Evolutionary conservation across 73 alveolate genomes (phyloP).

Genomic region (Paramecium sexaurelia): DNA sequence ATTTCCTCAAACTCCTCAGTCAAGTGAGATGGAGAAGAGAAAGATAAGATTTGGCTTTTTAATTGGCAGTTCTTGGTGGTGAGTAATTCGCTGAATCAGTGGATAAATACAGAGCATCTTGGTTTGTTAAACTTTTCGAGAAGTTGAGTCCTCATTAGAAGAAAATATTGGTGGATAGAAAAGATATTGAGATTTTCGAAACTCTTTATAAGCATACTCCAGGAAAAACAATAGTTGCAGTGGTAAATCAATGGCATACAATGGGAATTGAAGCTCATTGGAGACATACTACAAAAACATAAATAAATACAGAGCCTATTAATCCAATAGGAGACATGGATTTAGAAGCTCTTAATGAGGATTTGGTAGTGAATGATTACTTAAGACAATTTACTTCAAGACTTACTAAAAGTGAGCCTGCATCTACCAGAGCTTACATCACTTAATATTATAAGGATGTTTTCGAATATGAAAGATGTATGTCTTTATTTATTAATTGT

Average conservation of each 20-base stretch:
- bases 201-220: slow-evolving; percentile 71
- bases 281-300: slow-evolving; percentile 71
- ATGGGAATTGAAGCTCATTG: slow-evolving; percentile 87
- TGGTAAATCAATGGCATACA: slow-evolving; percentile 88
- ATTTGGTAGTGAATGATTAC: slow-evolving; percentile 60
- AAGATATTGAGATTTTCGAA: slow-evolving; percentile 80
- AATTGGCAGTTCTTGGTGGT: slow-evolving; percentile 72
- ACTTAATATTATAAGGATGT: slow-evolving; percentile 62
- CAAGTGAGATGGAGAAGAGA: slow-evolving; percentile 73
- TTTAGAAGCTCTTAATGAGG: slow-evolving; percentile 65
- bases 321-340: slow-evolving; percentile 89
- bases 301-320: slow-evolving; percentile 70
- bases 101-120: slow-evolving; percentile 74
- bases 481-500: background rate
- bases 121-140: slow-evolving; percentile 78
- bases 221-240: slow-evolving; percentile 84
- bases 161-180: slow-evolving; percentile 78
- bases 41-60: slow-evolving; percentile 50
- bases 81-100: slow-evolving; percentile 76
- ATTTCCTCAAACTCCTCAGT: slow-evolving; percentile 13
- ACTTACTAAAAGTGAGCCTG: slow-evolving; percentile 66
- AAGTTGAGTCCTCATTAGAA: slow-evolving; percentile 79
- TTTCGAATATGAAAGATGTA: slow-evolving; percentile 68
- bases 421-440: slow-evolving; percentile 52
- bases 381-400: slow-evolving; percentile 65